Evolutionary conservation across 2,329 filamentous ascomycete species (phyloP).

Genomic region (Claviceps digitariae): DNA sequence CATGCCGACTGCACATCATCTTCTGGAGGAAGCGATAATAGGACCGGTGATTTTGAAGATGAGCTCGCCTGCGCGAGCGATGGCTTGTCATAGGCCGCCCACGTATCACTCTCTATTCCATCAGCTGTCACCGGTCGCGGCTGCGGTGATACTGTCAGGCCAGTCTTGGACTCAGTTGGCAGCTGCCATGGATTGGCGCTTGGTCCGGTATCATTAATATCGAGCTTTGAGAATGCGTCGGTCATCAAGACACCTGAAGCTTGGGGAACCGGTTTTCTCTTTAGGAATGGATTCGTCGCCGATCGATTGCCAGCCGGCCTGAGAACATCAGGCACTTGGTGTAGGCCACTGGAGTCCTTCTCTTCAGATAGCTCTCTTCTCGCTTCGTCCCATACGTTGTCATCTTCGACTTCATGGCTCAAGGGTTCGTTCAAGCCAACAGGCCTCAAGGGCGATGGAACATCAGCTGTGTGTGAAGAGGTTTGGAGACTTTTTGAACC

Average conservation of each 20-base stretch:
- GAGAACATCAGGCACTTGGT: conserved; percentile 19
- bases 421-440: conserved; percentile 12
- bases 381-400: conserved; percentile 19
- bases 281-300: conserved; percentile 41
- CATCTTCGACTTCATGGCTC: conserved; percentile 13
- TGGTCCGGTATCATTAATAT: conserved; percentile 26
- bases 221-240: conserved; percentile 27
- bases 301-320: conserved; percentile 20
- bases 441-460: conserved; percentile 21
- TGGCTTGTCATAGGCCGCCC: conserved; percentile 15
- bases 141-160: conserved; percentile 6
- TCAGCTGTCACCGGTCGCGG: conserved; percentile 10
- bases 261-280: conserved; percentile 24
- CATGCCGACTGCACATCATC: conserved; percentile 21
- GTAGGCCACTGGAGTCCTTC: not conserved
- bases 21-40: conserved; percentile 24
- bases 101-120: conserved; percentile 17
- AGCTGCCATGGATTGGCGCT: conserved; percentile 23
- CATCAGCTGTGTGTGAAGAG: conserved; percentile 6
- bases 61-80: conserved; percentile 11
- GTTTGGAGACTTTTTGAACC: conserved; percentile 2
- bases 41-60: conserved; percentile 17
- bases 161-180: conserved; percentile 11
- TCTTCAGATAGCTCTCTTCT: conserved; percentile 7
- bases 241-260: conserved; percentile 14